A percentile compares a stretch with the other conserved stretches of the same genome.
Evolutionary conservation across 2,329 filamentous ascomycete species (phyloP).

Genomic region (Cercospora zeae-maydis): DNA sequence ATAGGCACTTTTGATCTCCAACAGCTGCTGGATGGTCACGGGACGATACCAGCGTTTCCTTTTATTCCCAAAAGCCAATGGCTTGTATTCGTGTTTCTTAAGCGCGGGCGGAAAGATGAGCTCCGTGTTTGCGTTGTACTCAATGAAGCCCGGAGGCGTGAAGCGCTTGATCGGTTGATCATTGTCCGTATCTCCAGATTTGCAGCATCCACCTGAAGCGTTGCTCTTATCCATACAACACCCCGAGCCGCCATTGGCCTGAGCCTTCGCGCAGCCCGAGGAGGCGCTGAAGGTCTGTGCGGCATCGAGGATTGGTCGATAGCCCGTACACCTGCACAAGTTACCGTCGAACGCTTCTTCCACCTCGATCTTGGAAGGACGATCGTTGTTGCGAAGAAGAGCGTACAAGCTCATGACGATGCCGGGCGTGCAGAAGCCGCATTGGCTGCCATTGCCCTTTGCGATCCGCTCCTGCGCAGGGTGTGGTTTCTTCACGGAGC

Average conservation of each 20-base stretch:
- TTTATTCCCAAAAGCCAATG: constrained; percentile 90
- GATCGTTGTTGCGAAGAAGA: constrained; percentile 76
- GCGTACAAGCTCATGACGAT: constrained; percentile 98
- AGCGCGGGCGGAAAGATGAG: constrained; percentile 89
- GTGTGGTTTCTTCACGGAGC: constrained; percentile 80
- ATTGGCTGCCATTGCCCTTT: constrained; percentile 88
- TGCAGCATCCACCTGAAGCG: constrained; percentile 60
- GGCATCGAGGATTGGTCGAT: constrained; percentile 88
- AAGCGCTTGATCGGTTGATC: constrained; percentile 59
- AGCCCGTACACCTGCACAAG: constrained; percentile 90
- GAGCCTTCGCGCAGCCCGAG: constrained; percentile 54
- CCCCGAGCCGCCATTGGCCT: constrained; percentile 57
- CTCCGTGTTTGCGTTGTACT: constrained; percentile 89
- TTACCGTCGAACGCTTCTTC: constrained; percentile 98
- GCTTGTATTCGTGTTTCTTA: constrained; percentile 75
- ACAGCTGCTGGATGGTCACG: constrained; percentile 76
- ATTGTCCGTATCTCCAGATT: constrained; percentile 39
- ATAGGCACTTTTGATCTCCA: constrained; percentile 84
- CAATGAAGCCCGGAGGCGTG: constrained; percentile 84
- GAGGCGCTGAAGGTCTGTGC: constrained; percentile 77
- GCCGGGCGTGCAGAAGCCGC: constrained; percentile 91
- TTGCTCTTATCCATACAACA: constrained; percentile 65
- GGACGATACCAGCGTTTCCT: constrained; percentile 91
- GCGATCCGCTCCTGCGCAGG: constrained; percentile 88
- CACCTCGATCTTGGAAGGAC: constrained; percentile 74